Evolutionary conservation across 208 protist species (phyloP).

Genomic region (Trypanosoma platydactyli): DNA sequence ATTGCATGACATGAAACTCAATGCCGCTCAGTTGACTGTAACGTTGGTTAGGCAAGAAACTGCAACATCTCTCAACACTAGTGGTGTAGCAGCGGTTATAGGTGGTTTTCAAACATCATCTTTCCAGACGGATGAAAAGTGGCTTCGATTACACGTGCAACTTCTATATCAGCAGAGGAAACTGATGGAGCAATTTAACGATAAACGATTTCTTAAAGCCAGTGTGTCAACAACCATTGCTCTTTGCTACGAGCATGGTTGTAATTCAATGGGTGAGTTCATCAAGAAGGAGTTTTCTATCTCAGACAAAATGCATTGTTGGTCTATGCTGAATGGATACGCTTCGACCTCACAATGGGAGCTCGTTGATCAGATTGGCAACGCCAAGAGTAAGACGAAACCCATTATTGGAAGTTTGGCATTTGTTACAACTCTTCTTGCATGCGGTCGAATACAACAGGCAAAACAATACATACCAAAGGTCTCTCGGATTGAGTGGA

Average conservation of each 20-base stretch:
- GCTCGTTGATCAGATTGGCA: slow-evolving; percentile 64
- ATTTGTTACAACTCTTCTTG: slow-evolving; percentile 58
- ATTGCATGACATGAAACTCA: slow-evolving; percentile 55
- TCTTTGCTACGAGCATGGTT: slow-evolving; percentile 60
- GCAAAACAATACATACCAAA: slow-evolving; percentile 72
- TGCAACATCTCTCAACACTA: slow-evolving; percentile 26
- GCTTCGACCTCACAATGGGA: slow-evolving; percentile 64
- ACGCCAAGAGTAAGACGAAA: slow-evolving; percentile 35
- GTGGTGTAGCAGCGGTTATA: slow-evolving; percentile 18
- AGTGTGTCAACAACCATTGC: slow-evolving; percentile 63
- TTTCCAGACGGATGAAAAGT: slow-evolving; percentile 30
- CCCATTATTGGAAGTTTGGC: slow-evolving; percentile 49
- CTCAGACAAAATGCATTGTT: slow-evolving; percentile 74
- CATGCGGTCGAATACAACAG: slow-evolving; percentile 53
- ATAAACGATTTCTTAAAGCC: slow-evolving; percentile 72
- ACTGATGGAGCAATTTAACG: slow-evolving; percentile 61
- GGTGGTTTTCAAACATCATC: slow-evolving; percentile 16
- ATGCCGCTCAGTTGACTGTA: slow-evolving; percentile 41
- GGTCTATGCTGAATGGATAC: slow-evolving; percentile 68
- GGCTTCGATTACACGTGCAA: slow-evolving; percentile 29
- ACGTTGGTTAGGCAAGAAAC: slow-evolving; percentile 24
- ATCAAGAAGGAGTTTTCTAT: slow-evolving; percentile 66
- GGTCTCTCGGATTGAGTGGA: slow-evolving; percentile 57
- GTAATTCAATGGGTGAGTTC: slow-evolving; percentile 36
- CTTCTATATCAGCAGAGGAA: slow-evolving; percentile 67